Base-by-base conservation (phyloP, 108 stramenopile species). In the Fragilariopsis cylindrus region DNA sequence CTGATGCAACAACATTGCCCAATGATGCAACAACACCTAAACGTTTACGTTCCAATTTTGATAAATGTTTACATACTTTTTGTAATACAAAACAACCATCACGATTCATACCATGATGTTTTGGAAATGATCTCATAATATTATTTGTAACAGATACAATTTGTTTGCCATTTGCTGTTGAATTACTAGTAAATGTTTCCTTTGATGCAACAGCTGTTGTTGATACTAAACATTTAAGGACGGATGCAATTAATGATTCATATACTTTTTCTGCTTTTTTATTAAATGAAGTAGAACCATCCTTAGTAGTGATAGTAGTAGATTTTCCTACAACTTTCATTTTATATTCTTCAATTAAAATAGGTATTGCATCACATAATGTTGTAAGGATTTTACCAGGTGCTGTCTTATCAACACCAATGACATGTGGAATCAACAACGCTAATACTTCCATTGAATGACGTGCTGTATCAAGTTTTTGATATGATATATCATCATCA, bases 1-100 rank as follows among this genome's bases (percentile, higher is more conserved):
- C 52, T 12, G 52, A 53, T 53, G 52, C 52, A n/a, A 53, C 52
- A 12, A 53, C 52, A 15, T 12, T n/a, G 1, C 52, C 52, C 2
- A 53, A 53, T 12, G 52, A 12, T 15, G 52, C 52, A 53, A 53
- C n/a, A n/a, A 53, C 52, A 53, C 52, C 52, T 12, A 15, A 53
- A 15, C 52, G 52, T 53, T 53, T 53, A n/a, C 52, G 52, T 53
- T 53, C 52, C 52, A n/a, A 53, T 53, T 53, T 53, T 53, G 12
- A n/a, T n/a, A 53, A 3, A n/a, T 53, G 52, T 15, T 53, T 12
- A 3, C 52, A 53, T 12, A 53, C 52, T 12, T n/a, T n/a, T 53
- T 53, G 52, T 53, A 53, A 53, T 12, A 53, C 52, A 12, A 53
- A 53, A n/a, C 52, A 53, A 53, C 52, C 52, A 53, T 53, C 52